phyloP scores from a whole-genome alignment of 441 rosid genomes.

The Erodium texanum region DNA sequence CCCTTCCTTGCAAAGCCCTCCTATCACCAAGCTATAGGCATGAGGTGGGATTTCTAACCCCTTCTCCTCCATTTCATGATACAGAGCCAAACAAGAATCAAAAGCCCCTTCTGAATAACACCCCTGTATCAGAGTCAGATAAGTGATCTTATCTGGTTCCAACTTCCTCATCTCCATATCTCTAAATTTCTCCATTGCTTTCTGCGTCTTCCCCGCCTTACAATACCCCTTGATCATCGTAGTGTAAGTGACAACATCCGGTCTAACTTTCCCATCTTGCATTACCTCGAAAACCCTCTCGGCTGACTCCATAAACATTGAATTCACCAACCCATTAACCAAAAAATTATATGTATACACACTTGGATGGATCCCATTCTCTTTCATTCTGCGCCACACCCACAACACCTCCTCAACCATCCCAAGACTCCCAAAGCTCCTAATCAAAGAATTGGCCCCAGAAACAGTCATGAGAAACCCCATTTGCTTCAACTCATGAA shows the following conservation, averaged over 20 bases:
- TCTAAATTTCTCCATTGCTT: conserved; percentile 49
- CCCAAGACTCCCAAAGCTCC: conserved; percentile 39
- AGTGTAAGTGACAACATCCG: conserved; percentile 65
- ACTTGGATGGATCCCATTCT: conserved; percentile 21
- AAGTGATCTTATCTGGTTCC: conserved; percentile 31
- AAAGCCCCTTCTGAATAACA: conserved; percentile 20
- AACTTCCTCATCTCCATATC: conserved; percentile 53
- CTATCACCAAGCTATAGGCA: conserved; percentile 19
- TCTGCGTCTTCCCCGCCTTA: conserved; percentile 49
- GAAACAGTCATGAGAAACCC: conserved; percentile 20
- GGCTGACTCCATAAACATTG: conserved; percentile 61
- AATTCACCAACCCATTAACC: conserved; percentile 66
- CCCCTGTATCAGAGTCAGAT: conserved; percentile 39
- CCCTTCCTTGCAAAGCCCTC: conserved; percentile 23
- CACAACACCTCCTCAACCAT: conserved; percentile 42
- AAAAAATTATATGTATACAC: conserved; percentile 25
- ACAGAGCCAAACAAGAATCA: conserved; percentile 18
- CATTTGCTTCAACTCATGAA: conserved; percentile 14
- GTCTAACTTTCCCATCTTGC: conserved; percentile 58
- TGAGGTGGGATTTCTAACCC: conserved; percentile 23
- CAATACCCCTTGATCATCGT: conserved; percentile 83
- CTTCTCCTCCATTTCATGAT: conserved; percentile 24
- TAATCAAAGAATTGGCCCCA: conserved; percentile 19
- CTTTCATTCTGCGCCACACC: conserved; percentile 27
- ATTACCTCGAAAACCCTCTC: conserved; percentile 71